Evolutionary conservation across 345 rosid species (phyloP), one percentile per base, ranked within the genome.

Genomic region (Eucalyptus erythrocorys): DNA sequence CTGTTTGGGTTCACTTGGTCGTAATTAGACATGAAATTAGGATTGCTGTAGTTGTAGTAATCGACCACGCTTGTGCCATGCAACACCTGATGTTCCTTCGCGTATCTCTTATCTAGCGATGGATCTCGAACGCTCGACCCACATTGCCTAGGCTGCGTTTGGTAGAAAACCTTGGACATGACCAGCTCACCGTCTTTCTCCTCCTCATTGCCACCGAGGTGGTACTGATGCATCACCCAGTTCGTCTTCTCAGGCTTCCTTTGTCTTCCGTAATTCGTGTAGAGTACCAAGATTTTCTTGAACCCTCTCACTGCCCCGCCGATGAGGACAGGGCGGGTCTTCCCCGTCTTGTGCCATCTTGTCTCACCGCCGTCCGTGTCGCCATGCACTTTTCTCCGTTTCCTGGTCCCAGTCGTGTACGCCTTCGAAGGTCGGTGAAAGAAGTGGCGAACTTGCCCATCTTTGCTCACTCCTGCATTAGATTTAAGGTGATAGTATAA

Each of bases 181-280:
- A 96, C 99, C 4, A 96, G 89, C 88, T 97, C 99, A 2, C 99
- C 99, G 61, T 97, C 98, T 92, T 96, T 97, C 89, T 97, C 99
- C 47, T 97, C 99, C 87, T 96, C 98, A 47, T 91, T 91, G 91
- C 91, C 85, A 42, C 99, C 99, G 51, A 96, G 94, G 91, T 97
- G 99, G 90, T 97, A 97, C 88, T 97, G 99, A 88, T 97, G 99
- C 99, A 97, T 97, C 47, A 97, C 99, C 99, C 99, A 97, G 88
- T 93, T 97, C 48, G 99, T 97, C 88, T 97, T 97, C 92, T 96
- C 99, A 0, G 99, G 98, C 86, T 97, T 97, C 90, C 92, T 93
- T 87, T 97, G 99, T 82, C 99, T 92, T 10, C 99, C 99, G 86
- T 96, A 97, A 92, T 97, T 97, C 45, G 99, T 96, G 95, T 97